Evolutionary conservation across 2,329 filamentous ascomycete species (phyloP), one percentile per base, ranked within the genome.

Genomic region (Thelonectria olida): DNA sequence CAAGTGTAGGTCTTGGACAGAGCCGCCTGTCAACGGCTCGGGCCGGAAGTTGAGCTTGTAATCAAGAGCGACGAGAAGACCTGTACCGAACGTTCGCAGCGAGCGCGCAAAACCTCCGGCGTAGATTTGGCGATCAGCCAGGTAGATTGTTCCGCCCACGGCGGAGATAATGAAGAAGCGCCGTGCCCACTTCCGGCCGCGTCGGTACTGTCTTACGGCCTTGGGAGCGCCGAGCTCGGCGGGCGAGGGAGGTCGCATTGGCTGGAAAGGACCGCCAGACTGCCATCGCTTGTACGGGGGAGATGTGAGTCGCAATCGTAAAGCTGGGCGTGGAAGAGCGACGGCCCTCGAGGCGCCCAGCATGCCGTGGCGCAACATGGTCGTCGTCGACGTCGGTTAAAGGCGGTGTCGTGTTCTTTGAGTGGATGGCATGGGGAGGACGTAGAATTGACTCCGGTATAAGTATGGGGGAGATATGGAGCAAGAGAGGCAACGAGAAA

Each of bases 21-120:
- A 90, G 51, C 89, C 87, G 22, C 90, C 92, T 50, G 90, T 85
- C 56, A 89, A 85, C 7, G 95, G 94, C 66, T 93, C 81, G 6
- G 92, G 85, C 6, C 92, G 88, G 78, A 99, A 99, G 79, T 99
- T 98, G 76, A 98, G 82, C 80, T 97, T 98, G 82, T 99, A 98
- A 80, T 99, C 96, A 22, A 94, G 73, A 1, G 94, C 95, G 15
- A 97, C 91, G 45, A 94, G 74, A 10, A 97, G 80, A 7, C 93
- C 95, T 3, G 88, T 88, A 39, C 85, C 84, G 75, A 98, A 97
- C 0, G 96, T 97, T 41, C 91, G 90, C 41, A 91, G 77, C 22
- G 92, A 95, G 57, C 96, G 91, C 36, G 85, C 88, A 23, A 97
- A 80, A 12, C 92, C 90, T 1, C 92, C 90, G 51, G 93, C 92